Base-by-base conservation (phyloP, 2,329 filamentous ascomycete genomes). In the Colletotrichum navitas region DNA sequence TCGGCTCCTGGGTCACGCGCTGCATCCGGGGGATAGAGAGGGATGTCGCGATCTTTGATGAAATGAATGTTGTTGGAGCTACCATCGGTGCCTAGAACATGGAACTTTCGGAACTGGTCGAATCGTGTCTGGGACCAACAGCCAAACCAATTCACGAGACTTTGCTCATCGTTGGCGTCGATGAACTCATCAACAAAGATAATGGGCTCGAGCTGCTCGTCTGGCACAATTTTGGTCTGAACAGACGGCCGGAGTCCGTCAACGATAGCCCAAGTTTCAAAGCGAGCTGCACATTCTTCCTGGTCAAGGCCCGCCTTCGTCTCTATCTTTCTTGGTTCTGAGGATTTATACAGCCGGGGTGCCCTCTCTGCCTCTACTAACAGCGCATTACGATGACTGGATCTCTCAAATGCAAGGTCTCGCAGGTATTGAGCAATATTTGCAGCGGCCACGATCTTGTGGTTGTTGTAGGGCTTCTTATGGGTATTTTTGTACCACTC, bases 71-170 rank as follows among this genome's bases (percentile, higher is more conserved):
- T 55, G 4, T 72, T 72, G 11, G 47, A 45, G 16, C 74, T 63
- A 14, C 74, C 61, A 32, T 75, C 75, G 0, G 88, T 88, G 3
- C 89, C 89, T 5, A 91, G 66, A 3, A 91, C 85, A 24, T 82
- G 80, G 74, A 91, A 91, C 47, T 83, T 85, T 41, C 88, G 85
- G 75, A 85, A 88, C 51, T 80, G 79, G 68, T 89, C 85, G 45
- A 88, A 76, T 39, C 85, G 84, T 66, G 78, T 71, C 41, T 83
- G 80, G 0, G 88, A 82, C 89, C 89, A 91, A 78, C 83, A 87
- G 1, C 86, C 88, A 76, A 90, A 91, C 86, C 88, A 91, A 73
- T 90, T 88, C 12, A 91, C 84, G 36, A 92, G 80, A 68, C 86
- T 89, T 75, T 90, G 87, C 76, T 92, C 90, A 72, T 91, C 89